Percentiles rank a stretch among this genome's conserved stretches.
Evolutionary conservation across 129 eudicot genomes (phyloP).

Genomic region (Flaveria bidentis): DNA sequence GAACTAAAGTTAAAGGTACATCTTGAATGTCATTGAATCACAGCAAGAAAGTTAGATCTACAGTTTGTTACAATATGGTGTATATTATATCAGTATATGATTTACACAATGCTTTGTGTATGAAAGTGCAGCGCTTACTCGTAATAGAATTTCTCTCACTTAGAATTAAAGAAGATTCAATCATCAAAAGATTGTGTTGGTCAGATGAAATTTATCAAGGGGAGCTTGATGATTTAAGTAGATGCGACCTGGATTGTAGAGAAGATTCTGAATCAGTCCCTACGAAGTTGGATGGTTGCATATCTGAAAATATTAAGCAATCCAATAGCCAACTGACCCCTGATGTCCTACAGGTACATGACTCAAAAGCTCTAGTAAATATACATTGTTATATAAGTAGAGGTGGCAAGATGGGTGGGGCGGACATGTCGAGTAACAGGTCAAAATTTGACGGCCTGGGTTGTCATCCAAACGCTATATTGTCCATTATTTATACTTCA

Average conservation of each 20-base stretch:
- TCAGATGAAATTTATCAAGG: slow-evolving; percentile 70
- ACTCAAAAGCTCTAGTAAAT: neutral
- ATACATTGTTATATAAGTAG: neutral
- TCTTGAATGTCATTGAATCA: slow-evolving; percentile 7
- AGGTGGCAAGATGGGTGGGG: neutral
- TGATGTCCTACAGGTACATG: slow-evolving; percentile 72
- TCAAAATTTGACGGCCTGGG: neutral
- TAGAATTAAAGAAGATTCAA: slow-evolving; percentile 35
- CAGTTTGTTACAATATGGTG: slow-evolving; percentile 8
- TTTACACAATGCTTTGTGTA: slow-evolving; percentile 14
- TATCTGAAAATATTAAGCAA: no score
- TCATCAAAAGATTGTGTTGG: slow-evolving; percentile 44
- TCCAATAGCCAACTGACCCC: slow-evolving; percentile 34
- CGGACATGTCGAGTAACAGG: neutral
- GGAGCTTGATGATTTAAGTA: slow-evolving; percentile 62
- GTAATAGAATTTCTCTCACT: slow-evolving; percentile 72
- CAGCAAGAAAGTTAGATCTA: neutral
- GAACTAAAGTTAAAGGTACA: slow-evolving; percentile 75
- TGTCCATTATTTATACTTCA: neutral
- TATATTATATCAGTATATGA: neutral
- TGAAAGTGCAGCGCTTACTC: slow-evolving; percentile 70
- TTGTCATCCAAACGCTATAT: neutral
- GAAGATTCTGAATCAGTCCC: slow-evolving; percentile 46
- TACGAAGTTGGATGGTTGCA: slow-evolving; percentile 33
- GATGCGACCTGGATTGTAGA: slow-evolving; percentile 47